Base-by-base conservation (phyloP, 805 yeast genomes). In the Sungouiozyma ichnusensis region DNA sequence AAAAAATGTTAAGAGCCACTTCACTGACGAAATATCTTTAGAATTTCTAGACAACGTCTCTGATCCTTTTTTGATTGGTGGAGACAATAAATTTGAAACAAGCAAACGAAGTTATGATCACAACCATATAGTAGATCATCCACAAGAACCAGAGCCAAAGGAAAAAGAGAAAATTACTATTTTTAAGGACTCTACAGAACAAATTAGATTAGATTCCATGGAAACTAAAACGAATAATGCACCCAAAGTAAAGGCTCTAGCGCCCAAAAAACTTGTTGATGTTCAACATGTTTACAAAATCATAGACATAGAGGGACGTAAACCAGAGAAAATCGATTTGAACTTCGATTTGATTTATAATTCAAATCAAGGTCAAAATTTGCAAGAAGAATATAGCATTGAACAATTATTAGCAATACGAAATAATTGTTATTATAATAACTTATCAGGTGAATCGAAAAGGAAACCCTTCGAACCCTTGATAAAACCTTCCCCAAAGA, bases 361-460 rank as follows among this genome's bases (percentile, higher is more conserved):
- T 0, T 43, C 53, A 3, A 53, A 46, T 17, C 51, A 52, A 3
- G 58, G 55, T 0, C 29, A 24, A 24, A 24, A 24, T 24, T 24
- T 24, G 29, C 9, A 24, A 24, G 76, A 73, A 35, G 92, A 82
- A 47, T 71, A 63, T 40, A 77, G 82, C 45, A 54, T 81, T 3
- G 74, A 71, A 36, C 95, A 88, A 53, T 58, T 86, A 2, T 60
- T 84, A 37, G 81, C 84, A 0, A 57, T 66, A 35, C 60, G 71
- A 32, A 66, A 77, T 52, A 66, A 68, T 11, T 27, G 59, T 9
- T 52, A 55, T 39, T 20, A 45, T 13, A 46, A 44, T 17, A 34
- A 38, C 15, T 35, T 38, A 40, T 43, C 34, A 7, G 38, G 24
- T 33, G 35, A 35, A 8, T 11, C 17, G 18, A 19, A 33, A 36